Evolutionary conservation across 805 yeast genomes (phyloP), one percentile per base, ranked within the genome.

Genomic region (Candida sphagnicola): DNA sequence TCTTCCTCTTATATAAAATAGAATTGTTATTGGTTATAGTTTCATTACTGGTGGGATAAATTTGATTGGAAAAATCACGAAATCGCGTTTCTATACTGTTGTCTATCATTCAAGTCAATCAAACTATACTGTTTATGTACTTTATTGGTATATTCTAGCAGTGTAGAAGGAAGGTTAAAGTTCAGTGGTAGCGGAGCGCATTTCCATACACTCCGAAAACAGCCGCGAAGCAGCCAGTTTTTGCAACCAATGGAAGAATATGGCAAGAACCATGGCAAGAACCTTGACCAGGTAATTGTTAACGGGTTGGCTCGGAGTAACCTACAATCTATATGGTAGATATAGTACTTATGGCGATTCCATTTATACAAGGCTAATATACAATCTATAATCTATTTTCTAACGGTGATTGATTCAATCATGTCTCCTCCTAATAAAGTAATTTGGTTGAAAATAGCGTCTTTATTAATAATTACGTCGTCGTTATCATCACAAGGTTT

Each of bases 381-480:
- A 31, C 35, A 31, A 21, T 24, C 28, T 33, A 33, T 33, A 24
- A 4, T 24, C 43, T 44, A 46, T 29, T 46, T 39, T 26, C 72
- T 67, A 17, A 63, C 61, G 42, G 64, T 66, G 35, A 78, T 46
- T 8, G 54, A 42, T 45, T 60, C 54, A 32, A 68, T 70, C 42
- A 85, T 59, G 43, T 83, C 90, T 39, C 85, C 86, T 11, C 90
- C 87, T 45, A 82, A 66, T 19, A 74, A 65, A 25, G 73, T 67
- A 28, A 93, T 83, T 59, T 91, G 95, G 41, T 74, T 71, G 42
- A 82, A 62, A n/a, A 86, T 72, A 2, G 91, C 84, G 12, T 77
- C 83, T 53, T 75, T 82, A 59, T 88, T 86, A 41, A 88, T 63
- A 26, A 67, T 67, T 10, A 85, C 82, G 12, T 65, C 77, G 29